phyloP scores from a whole-genome alignment of 495 filamentous ascomycete genomes.

The Cercophora newfieldiana region DNA sequence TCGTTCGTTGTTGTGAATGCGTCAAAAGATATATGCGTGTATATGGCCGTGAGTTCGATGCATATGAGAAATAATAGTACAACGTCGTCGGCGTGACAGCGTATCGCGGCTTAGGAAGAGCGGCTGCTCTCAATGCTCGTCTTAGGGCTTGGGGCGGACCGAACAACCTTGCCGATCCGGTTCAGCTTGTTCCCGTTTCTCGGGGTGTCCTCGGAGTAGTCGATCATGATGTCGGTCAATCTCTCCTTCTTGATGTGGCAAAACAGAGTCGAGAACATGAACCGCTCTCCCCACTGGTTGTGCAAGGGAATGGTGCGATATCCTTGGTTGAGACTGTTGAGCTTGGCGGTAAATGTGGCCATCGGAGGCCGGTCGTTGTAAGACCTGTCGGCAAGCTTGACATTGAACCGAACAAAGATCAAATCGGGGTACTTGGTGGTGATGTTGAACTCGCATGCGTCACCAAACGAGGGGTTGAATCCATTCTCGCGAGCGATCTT shows the following conservation, averaged over 20 bases:
- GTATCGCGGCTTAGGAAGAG: conserved; percentile 10
- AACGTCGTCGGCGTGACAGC: not conserved
- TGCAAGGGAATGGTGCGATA: conserved; percentile 95
- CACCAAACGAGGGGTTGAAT: conserved; percentile 83
- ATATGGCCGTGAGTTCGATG: conserved; percentile 13
- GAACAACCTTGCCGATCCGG: conserved; percentile 48
- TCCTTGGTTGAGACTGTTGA: conserved; percentile 86
- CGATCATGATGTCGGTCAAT: conserved; percentile 54
- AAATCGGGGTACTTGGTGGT: conserved; percentile 90
- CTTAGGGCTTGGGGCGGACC: conserved; percentile 44
- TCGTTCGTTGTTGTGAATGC: not conserved
- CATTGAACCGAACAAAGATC: conserved; percentile 91
- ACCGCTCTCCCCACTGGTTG: conserved; percentile 84
- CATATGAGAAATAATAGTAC: conserved; percentile 22
- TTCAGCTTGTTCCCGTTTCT: conserved; percentile 49
- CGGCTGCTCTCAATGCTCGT: conserved; percentile 45
- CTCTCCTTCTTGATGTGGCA: conserved; percentile 72
- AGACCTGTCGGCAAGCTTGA: conserved; percentile 74
- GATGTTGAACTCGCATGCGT: conserved; percentile 68
- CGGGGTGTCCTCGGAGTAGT: conserved; percentile 39
- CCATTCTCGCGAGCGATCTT: conserved; percentile 80
- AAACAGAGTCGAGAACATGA: conserved; percentile 92
- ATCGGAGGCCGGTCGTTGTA: conserved; percentile 67
- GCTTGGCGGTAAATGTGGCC: conserved; percentile 89
- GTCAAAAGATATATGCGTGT: not conserved